Evolutionary conservation across 2,329 filamentous ascomycete species (phyloP).

Genomic region (Neoscytalidium dimidiatum): DNA sequence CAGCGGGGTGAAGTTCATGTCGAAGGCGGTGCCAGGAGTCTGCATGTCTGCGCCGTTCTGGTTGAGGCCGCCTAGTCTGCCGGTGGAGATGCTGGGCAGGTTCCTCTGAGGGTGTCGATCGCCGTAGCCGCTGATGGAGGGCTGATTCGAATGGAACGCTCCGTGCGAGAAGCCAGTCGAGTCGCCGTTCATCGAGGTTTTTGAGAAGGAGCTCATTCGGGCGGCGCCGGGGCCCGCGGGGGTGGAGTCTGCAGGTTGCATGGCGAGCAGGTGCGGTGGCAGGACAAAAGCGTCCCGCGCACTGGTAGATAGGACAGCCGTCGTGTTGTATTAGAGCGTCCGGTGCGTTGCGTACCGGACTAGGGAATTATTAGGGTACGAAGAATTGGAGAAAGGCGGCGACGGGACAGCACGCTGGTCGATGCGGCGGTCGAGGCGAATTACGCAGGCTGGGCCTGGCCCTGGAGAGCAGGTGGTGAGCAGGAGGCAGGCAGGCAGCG

Average conservation of each 20-base stretch:
- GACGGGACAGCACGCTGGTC: slow-evolving; percentile 29
- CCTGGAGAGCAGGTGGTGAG: slow-evolving; percentile 21
- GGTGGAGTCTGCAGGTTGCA: slow-evolving; percentile 81
- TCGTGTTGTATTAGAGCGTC: slow-evolving; percentile 68
- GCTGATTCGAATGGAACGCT: slow-evolving; percentile 82
- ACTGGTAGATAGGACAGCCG: slow-evolving; percentile 77
- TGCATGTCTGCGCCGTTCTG: slow-evolving; percentile 72
- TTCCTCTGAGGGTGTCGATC: slow-evolving; percentile 87
- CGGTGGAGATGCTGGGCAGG: slow-evolving; percentile 91
- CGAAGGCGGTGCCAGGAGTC: slow-evolving; percentile 84
- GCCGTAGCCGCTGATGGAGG: slow-evolving; percentile 72
- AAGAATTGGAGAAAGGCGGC: slow-evolving; percentile 26
- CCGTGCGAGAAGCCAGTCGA: slow-evolving; percentile 92
- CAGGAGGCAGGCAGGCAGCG: slow-evolving; percentile 18
- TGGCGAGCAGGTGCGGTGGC: slow-evolving; percentile 80
- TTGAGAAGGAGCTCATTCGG: slow-evolving; percentile 67
- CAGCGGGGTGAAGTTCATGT: slow-evolving; percentile 98
- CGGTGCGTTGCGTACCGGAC: slow-evolving; percentile 48
- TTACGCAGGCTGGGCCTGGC: slow-evolving; percentile 11
- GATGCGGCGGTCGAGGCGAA: slow-evolving; percentile 21
- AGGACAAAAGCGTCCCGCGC: slow-evolving; percentile 83
- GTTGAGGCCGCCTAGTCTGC: slow-evolving; percentile 58
- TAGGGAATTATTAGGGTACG: slow-evolving; percentile 27
- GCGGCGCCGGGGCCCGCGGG: slow-evolving; percentile 60
- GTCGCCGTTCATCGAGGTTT: slow-evolving; percentile 68